phyloP scores from a whole-genome alignment of 306 rosid genomes.

The Rubus idaeus region DNA sequence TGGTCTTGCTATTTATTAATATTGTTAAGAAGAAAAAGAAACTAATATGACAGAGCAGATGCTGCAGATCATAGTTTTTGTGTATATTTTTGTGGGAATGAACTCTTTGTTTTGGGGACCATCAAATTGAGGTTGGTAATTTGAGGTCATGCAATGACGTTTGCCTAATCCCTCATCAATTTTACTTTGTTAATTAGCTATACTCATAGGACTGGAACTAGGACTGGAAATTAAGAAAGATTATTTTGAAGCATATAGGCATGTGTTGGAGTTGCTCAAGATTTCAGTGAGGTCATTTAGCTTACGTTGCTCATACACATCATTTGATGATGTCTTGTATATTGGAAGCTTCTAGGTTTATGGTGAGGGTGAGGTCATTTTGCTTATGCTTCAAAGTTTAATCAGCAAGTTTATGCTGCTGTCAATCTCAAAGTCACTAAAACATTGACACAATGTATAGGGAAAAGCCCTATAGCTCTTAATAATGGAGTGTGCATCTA shows the following conservation, averaged over 20 bases:
- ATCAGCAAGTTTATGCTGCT: neutral
- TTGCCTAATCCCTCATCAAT: slow-evolving; percentile 9
- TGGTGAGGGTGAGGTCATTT: slow-evolving; percentile 1
- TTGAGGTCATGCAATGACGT: slow-evolving; percentile 17
- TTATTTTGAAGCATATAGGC: neutral
- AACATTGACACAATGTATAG: neutral
- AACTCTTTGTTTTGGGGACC: neutral
- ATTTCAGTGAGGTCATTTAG: slow-evolving; percentile 10
- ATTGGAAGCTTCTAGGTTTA: neutral
- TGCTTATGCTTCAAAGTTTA: neutral
- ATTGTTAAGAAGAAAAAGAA: neutral
- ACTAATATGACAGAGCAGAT: neutral
- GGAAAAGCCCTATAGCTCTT: neutral
- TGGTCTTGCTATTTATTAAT: neutral
- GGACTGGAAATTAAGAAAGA: neutral
- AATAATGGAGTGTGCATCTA: neutral
- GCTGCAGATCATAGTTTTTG: neutral
- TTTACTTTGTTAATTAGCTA: neutral
- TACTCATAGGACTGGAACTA: neutral
- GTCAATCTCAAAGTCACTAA: neutral
- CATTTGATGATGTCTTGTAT: neutral
- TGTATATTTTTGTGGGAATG: neutral
- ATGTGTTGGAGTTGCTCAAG: neutral
- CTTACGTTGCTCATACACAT: neutral
- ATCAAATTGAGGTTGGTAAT: neutral